Evolutionary conservation across 2,329 filamentous ascomycete genomes (phyloP).

Genomic region (Bipolaris oryzae): DNA sequence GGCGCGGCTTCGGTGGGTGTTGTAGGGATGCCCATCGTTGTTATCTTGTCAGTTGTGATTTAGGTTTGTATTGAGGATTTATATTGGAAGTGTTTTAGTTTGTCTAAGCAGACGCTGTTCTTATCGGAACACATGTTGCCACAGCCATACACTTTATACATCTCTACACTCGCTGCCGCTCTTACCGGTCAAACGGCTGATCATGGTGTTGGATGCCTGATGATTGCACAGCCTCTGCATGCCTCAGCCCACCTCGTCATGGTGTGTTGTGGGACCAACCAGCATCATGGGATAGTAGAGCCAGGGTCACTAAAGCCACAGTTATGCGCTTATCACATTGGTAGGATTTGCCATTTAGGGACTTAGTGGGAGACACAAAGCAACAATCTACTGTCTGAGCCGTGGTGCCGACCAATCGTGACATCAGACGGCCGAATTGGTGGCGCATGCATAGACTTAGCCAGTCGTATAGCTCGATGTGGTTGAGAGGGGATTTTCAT

Average conservation of each 20-base stretch:
- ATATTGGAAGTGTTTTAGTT: neutral
- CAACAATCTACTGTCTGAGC: neutral
- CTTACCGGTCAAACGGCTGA: neutral
- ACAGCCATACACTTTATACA: neutral
- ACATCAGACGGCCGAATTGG: neutral
- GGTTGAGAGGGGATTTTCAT: neutral
- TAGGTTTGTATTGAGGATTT: no score
- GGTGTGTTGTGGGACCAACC: constrained; percentile 6
- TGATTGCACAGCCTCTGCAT: no score
- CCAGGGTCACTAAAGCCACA: constrained; percentile 8
- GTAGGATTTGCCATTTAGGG: neutral
- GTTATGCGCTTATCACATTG: neutral
- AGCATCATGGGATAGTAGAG: neutral
- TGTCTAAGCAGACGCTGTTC: neutral
- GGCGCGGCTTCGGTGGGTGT: constrained; percentile 30
- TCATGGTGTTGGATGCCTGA: constrained; percentile 7
- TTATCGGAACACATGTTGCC: neutral
- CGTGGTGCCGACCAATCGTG: neutral
- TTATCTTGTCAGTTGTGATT: neutral
- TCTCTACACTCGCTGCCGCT: neutral
- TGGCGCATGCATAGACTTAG: neutral
- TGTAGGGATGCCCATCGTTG: constrained; percentile 27
- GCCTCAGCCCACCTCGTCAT: neutral
- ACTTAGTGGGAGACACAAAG: neutral
- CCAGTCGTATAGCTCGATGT: neutral